phyloP scores from a whole-genome alignment of 192 early-diverging fungal species.

The Coemansia sp. region DNA sequence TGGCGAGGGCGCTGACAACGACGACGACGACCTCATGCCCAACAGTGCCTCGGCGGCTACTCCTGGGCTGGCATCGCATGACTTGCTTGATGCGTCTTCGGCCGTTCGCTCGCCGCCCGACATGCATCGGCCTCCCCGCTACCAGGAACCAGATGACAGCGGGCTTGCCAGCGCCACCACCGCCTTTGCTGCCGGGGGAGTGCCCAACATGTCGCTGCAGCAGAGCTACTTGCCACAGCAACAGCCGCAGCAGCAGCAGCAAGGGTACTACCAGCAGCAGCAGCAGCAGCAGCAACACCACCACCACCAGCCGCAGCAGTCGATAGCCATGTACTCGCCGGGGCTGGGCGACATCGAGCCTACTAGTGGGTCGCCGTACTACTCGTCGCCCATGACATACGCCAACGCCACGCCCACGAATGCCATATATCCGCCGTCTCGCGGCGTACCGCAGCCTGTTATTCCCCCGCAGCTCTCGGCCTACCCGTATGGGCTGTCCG shows the following conservation, averaged over 20 bases:
- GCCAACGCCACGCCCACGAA: slow-evolving; percentile 12
- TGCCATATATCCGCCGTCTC: slow-evolving; percentile 15
- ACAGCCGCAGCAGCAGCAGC: slow-evolving; percentile 8
- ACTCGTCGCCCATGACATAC: slow-evolving; percentile 35
- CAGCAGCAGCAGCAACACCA: slow-evolving; percentile 20
- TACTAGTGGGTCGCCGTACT: slow-evolving; percentile 22
- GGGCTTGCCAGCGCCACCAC: slow-evolving; percentile 1
- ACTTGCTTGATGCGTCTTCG: slow-evolving; percentile 14
- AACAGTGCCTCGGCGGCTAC: slow-evolving; percentile 20
- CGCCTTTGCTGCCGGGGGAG: slow-evolving; percentile 10
- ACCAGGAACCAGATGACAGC: neutral
- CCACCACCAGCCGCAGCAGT: slow-evolving; percentile 12
- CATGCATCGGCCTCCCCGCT: slow-evolving; percentile 10
- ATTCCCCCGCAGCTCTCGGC: slow-evolving; percentile 16
- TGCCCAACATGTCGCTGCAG: slow-evolving; percentile 13
- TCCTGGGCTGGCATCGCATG: slow-evolving; percentile 13
- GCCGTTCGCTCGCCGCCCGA: slow-evolving; percentile 10
- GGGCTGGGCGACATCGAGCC: slow-evolving; percentile 23
- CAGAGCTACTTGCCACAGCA: slow-evolving; percentile 14
- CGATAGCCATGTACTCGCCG: slow-evolving; percentile 44
- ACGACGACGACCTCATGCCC: slow-evolving; percentile 27
- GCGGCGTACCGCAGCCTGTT: slow-evolving; percentile 4
- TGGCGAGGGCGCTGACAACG: slow-evolving; percentile 36
- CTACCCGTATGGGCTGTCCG: slow-evolving; percentile 36
- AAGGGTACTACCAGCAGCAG: neutral